Evolutionary conservation across 2,329 filamentous ascomycete genomes (phyloP), one percentile per base, ranked within the genome.

Genomic region (Pseudocercospora musae): DNA sequence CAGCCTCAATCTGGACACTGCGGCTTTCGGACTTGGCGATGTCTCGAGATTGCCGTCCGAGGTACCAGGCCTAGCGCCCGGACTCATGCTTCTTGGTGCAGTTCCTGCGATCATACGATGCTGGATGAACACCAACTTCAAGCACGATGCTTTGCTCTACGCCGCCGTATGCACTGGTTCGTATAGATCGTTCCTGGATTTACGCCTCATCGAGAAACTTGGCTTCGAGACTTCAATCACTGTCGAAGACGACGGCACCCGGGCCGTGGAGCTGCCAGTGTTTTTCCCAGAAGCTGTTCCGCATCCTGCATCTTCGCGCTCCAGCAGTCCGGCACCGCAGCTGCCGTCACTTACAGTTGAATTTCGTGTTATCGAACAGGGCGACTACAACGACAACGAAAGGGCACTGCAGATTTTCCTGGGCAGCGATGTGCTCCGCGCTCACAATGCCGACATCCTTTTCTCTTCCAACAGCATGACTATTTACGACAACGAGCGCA

Each of bases 51-150:
- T 89, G 31, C 87, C 91, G 10, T 77, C 90, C 3, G 87, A 91
- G 59, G 86, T 88, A 25, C 88, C 89, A 25, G 87, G 85, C 46
- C 89, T 94, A 46, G 91, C 93, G 18, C 91, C 92, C 37, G 91
- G 92, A 8, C 82, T 97, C 62, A 92, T 92, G 74, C 85, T 96
- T 57, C 82, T 97, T 15, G 92, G 94, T 11, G 89, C 93, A 6
- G 92, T 96, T 5, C 95, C 95, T 5, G 91, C 92, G 29, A 96
- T 99, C 68, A 91, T 98, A 61, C 89, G 95, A 64, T 99, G 95
- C 79, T 98, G 95, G 93, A 82, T 98, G 69, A 94, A 91, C 25
- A 89, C 88, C 37, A 89, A 91, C 71, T 98, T 96, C 78, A 94
- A 92, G 13, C 94, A 96, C 73, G 88, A 90, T 67, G 89, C 92